A percentile compares a stretch with the other conserved stretches of the same genome.
These are phyloP conservation scores for Cucumis hystrix DNA, from an alignment of 306 rosid genomes.

Conservation along the genomic window DNA sequence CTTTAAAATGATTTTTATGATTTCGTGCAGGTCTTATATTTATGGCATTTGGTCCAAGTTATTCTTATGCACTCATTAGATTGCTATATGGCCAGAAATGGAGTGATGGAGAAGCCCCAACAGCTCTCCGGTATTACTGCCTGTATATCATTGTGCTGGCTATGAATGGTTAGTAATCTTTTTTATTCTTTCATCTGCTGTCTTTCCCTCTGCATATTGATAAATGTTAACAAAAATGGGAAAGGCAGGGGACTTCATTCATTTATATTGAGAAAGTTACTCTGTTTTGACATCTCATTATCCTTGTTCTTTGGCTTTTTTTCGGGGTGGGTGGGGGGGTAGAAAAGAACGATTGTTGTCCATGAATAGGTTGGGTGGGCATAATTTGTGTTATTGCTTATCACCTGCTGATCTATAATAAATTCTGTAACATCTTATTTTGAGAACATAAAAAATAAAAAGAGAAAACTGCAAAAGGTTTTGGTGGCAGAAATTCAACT, in stretches of 20 bases:
- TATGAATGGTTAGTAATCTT: constrained; percentile 69
- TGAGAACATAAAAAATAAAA: neutral
- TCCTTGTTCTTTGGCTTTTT: neutral
- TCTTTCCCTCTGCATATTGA: neutral
- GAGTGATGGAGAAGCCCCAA: constrained; percentile 96
- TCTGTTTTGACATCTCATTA: neutral
- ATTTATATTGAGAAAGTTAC: neutral
- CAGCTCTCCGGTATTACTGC: constrained; percentile 71
- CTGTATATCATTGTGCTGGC: constrained; percentile 76
- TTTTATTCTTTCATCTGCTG: neutral
- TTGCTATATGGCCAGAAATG: constrained; percentile 77
- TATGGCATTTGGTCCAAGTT: constrained; percentile 95
- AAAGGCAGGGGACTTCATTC: neutral
- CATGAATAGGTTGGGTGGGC: neutral
- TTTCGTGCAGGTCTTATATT: constrained; percentile 56
- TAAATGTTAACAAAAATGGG: neutral
- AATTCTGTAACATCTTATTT: neutral
- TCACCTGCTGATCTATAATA: neutral
- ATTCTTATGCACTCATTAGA: constrained; percentile 81
- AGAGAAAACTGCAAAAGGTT: neutral
- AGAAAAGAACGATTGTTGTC: neutral
- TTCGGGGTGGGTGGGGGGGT: too few relatives aligned
- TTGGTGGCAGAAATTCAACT: neutral
- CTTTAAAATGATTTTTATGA: neutral
- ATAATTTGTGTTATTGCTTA: neutral